phyloP scores from a whole-genome alignment of 257 asterid species.

The Ballota nigra region DNA sequence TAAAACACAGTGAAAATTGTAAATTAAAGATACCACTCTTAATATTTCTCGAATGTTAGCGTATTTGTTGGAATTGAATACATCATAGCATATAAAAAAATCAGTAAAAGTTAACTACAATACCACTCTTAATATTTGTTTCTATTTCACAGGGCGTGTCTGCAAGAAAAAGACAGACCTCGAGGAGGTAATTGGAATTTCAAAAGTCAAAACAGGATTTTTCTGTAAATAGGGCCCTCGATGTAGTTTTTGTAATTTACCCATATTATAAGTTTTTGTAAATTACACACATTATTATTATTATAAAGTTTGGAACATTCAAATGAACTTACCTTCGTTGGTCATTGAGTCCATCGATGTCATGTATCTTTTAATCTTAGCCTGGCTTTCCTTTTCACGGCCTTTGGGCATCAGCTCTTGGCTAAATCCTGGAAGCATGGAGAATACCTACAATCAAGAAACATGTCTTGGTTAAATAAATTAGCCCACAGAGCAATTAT shows the following conservation, averaged over 20 bases:
- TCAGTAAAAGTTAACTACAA: background rate
- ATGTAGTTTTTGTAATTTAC: background rate
- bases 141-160: background rate
- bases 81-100: background rate
- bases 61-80: background rate
- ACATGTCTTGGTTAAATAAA: background rate
- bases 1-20: background rate
- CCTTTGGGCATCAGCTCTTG: slow-evolving; percentile 95
- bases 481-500: background rate
- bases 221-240: too few relatives aligned
- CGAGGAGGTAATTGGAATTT: too few relatives aligned
- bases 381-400: slow-evolving; percentile 84
- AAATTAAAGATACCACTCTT: background rate
- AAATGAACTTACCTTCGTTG: slow-evolving; percentile 64
- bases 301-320: background rate
- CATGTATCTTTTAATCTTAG: slow-evolving; percentile 87
- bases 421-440: slow-evolving; percentile 96
- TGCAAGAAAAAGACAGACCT: background rate
- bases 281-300: too few relatives aligned
- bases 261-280: too few relatives aligned
- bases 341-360: slow-evolving; percentile 99
- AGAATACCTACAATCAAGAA: slow-evolving; percentile 59
- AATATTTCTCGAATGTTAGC: too few relatives aligned
- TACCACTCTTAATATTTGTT: background rate
- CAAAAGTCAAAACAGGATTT: too few relatives aligned